These are phyloP conservation scores for Mucor ambiguus DNA, from an alignment of 371 early-diverging fungal species.

Conservation along the genomic window DNA sequence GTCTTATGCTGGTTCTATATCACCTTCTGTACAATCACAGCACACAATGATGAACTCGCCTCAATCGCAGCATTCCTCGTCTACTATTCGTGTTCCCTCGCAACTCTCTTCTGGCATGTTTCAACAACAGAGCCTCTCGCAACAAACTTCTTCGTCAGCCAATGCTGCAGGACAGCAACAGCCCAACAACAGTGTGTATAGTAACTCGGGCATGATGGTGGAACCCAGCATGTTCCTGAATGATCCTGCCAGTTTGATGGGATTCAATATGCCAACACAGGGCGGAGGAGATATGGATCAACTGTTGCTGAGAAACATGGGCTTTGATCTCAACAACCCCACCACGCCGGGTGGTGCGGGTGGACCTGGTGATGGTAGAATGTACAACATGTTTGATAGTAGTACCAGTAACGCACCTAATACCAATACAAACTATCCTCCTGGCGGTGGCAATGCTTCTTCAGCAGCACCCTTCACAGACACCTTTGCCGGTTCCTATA, in stretches of 20 bases:
- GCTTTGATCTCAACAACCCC: conserved; percentile 24
- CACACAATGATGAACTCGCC: conserved; percentile 31
- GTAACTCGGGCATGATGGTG: conserved; percentile 27
- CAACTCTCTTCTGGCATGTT: conserved; percentile 19
- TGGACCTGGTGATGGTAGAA: not conserved
- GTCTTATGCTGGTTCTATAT: conserved; percentile 14
- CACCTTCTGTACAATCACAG: conserved; percentile 24
- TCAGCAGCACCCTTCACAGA: not conserved
- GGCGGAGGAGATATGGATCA: conserved; percentile 29
- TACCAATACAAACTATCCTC: not conserved
- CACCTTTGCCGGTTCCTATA: not conserved
- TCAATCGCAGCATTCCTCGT: conserved; percentile 24
- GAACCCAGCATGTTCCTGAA: conserved; percentile 33
- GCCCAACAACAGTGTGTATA: conserved; percentile 5
- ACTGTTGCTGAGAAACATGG: conserved; percentile 33
- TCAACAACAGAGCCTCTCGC: conserved; percentile 24
- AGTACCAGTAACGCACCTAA: conserved; percentile 1
- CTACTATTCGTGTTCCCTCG: conserved; percentile 23
- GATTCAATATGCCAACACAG: conserved; percentile 17
- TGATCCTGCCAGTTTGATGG: conserved; percentile 24
- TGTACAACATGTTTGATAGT: conserved; percentile 24
- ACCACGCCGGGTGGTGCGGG: not conserved
- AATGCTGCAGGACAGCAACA: conserved; percentile 16
- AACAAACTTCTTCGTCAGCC: conserved; percentile 4
- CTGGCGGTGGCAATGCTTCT: not conserved